phyloP scores from a whole-genome alignment of 2,329 filamentous ascomycete genomes.

The Periconia macrospinosa region DNA sequence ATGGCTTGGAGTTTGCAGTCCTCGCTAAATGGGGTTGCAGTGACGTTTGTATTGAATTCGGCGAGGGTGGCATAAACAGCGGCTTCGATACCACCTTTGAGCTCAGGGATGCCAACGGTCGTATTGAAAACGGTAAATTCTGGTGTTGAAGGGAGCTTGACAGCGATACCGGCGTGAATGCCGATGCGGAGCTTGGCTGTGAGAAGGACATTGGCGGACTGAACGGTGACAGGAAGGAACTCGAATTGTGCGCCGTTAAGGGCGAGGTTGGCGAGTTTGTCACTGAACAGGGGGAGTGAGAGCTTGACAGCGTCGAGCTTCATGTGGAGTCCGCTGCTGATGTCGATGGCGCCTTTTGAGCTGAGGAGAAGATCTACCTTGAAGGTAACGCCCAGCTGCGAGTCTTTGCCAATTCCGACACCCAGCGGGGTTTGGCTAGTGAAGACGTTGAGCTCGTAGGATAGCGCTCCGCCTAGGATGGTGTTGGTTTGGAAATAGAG shows the following conservation, averaged over 20 bases:
- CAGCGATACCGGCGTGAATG: conserved; percentile 46
- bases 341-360: conserved; percentile 51
- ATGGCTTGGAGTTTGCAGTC: conserved; percentile 52
- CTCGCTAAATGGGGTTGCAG: conserved; percentile 38
- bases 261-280: conserved; percentile 51
- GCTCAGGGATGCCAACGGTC: conserved; percentile 11
- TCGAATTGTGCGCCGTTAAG: conserved; percentile 59
- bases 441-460: conserved; percentile 55
- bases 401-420: conserved; percentile 40
- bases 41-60: conserved; percentile 58
- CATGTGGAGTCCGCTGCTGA: conserved; percentile 60
- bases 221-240: conserved; percentile 58
- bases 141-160: conserved; percentile 3
- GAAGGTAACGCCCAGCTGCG: conserved; percentile 53
- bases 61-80: conserved; percentile 57
- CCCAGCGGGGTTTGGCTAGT: conserved; percentile 51
- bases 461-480: conserved; percentile 44
- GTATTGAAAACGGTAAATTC: conserved; percentile 1
- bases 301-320: conserved; percentile 55
- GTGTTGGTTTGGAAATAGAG: conserved; percentile 55
- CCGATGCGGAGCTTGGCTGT: conserved; percentile 54
- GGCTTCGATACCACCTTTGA: conserved; percentile 53
- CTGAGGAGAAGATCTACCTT: conserved; percentile 57
- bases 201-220: conserved; percentile 49
- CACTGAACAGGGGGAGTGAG: conserved; percentile 54